A percentile compares a stretch with the other conserved stretches of the same genome.
These are phyloP conservation scores for Colletotrichum sp. DNA, from an alignment of 2,329 filamentous ascomycete species.

Conservation along the genomic window DNA sequence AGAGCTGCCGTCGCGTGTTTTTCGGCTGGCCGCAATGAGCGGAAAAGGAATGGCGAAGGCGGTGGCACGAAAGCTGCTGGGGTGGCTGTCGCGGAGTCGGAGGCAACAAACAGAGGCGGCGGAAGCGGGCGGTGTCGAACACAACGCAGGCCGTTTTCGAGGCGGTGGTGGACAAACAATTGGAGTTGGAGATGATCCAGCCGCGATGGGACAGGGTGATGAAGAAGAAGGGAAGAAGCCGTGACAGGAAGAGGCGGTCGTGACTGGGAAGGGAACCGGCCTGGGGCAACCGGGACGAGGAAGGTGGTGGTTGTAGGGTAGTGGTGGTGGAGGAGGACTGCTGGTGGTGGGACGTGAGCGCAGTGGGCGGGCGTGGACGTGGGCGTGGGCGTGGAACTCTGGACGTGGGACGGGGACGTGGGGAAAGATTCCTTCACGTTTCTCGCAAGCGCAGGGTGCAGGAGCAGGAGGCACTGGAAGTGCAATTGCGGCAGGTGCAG, in stretches of 20 bases:
- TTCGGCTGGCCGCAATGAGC: neutral
- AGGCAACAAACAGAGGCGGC: neutral
- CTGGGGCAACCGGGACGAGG: constrained; percentile 7
- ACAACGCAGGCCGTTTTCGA: neutral
- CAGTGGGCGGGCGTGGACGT: neutral
- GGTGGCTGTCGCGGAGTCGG: neutral
- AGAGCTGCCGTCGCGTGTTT: neutral
- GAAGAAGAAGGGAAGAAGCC: neutral
- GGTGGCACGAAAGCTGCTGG: constrained; percentile 3
- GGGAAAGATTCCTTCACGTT: neutral
- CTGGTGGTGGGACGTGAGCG: constrained; percentile 5
- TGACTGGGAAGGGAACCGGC: neutral
- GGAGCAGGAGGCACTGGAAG: neutral
- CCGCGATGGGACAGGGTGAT: neutral
- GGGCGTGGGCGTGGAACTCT: neutral
- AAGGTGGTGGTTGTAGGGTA: neutral
- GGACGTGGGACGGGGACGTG: constrained; percentile 8
- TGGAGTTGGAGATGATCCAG: neutral
- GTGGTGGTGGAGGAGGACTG: neutral
- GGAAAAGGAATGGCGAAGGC: neutral
- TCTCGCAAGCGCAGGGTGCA: neutral
- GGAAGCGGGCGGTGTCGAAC: neutral
- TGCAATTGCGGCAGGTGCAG: neutral
- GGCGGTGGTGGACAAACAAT: neutral
- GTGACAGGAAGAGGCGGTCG: constrained; percentile 15